phyloP scores from a whole-genome alignment of 257 asterid species.

The Prunella vulgaris region DNA sequence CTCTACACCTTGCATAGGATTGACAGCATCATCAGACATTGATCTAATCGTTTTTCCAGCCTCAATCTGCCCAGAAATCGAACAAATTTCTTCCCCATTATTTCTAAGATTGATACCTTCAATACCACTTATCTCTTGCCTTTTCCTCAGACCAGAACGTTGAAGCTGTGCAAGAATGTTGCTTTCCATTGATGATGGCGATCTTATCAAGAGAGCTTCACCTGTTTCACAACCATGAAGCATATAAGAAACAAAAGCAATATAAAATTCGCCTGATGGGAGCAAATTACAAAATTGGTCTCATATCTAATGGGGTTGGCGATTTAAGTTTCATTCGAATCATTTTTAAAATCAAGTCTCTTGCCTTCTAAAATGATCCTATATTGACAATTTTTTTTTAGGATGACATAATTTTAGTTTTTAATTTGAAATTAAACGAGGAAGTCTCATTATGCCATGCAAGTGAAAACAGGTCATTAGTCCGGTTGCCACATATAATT shows the following conservation, averaged over 20 bases:
- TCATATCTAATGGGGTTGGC: too few species aligned
- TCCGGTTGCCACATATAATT: too few species aligned
- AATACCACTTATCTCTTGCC: neutral
- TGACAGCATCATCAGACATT: neutral
- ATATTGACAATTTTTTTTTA: too few species aligned
- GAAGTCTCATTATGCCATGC: too few species aligned
- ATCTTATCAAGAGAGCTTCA: slow-evolving; percentile 34
- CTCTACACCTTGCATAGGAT: slow-evolving; percentile 23
- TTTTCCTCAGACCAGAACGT: neutral
- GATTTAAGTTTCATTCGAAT: too few species aligned
- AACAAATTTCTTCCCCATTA: slow-evolving; percentile 4
- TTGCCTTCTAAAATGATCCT: too few species aligned
- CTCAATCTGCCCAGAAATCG: neutral
- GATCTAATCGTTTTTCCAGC: slow-evolving; percentile 5
- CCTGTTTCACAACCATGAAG: slow-evolving; percentile 29
- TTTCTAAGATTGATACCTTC: neutral
- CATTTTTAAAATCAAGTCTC: too few species aligned
- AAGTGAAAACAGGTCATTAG: too few species aligned
- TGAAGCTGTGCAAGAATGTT: neutral
- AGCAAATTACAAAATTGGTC: too few species aligned
- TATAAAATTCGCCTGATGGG: neutral
- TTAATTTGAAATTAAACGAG: too few species aligned
- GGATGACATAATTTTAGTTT: too few species aligned
- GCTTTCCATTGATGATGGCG: slow-evolving; percentile 32
- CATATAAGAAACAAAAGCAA: neutral